Base-by-base conservation (phyloP, 805 yeast genomes). In the Monosporozyma aquatica region DNA sequence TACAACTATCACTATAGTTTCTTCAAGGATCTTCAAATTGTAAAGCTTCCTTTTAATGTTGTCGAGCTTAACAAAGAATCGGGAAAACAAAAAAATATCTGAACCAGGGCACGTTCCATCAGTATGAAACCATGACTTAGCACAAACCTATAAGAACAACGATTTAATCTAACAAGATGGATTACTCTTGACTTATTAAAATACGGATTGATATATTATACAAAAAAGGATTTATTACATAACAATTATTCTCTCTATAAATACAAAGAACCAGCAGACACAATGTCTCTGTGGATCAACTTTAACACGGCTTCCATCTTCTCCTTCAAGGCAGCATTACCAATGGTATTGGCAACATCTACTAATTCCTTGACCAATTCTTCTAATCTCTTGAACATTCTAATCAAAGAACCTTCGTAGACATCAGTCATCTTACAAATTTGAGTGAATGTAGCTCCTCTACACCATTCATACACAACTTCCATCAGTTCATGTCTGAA, bases 341-440 rank as follows among this genome's bases (percentile, higher is more conserved):
- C 99, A 50, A 92, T 92, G 13, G 95, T 86, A 58, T 83, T 86
- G 2, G 98, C 92, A 11, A 97, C 97, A 52, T 76, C 80, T 36
- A 80, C 79, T 76, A 92, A 72, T 62, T 92, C 98, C 56, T 90
- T 78, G 43, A 92, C 68, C 71, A 92, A 73, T 61, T 92, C 99
- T 63, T 92, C 98, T 43, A 92, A 69, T 58, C 98, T 75, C 63
- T 92, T 82, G 69, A 92, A 92, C 78, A 86, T 84, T 61, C 99
- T 79, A 50, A 92, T 90, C 58, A 92, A 72, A 18, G 95, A 82
- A 33, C 99, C 99, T 68, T 92, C 99, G 53, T 90, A 92, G 35
- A 92, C 97, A 59, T 92, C 98, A 0, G 98, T 92, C 96, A 92
- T 87, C 64, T 90, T 90, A 68, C 97, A 90, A 48, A 92, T 90